phyloP scores from a whole-genome alignment of 305 asterid species.

The Solanum hybrid region DNA sequence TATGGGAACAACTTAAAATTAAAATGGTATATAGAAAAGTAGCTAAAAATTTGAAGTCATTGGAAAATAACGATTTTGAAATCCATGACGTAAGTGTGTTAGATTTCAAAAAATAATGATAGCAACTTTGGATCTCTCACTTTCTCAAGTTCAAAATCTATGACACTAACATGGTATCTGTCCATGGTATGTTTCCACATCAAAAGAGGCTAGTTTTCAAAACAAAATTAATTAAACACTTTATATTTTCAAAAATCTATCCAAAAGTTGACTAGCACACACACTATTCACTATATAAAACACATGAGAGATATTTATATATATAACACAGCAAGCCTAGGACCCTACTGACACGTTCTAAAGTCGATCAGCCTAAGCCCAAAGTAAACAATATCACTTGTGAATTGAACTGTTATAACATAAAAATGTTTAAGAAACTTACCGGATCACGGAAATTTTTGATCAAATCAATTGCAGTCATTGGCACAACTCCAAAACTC shows the following conservation, averaged over 20 bases:
- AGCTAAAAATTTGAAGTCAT: not conserved
- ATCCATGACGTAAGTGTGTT: not conserved
- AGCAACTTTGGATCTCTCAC: not conserved
- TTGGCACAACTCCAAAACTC: conserved; percentile 35
- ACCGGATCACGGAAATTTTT: not conserved
- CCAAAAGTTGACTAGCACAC: not conserved
- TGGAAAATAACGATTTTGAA: not conserved
- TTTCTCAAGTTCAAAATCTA: not conserved
- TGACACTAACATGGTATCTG: not conserved
- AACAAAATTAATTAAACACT: not conserved
- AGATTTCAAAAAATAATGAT: not conserved
- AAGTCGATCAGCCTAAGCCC: not conserved
- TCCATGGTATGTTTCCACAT: not conserved
- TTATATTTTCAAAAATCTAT: not conserved
- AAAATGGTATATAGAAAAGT: not conserved
- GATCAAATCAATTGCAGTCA: conserved; percentile 29
- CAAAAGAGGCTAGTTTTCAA: not conserved
- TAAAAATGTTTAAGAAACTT: not conserved
- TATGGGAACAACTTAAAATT: not conserved
- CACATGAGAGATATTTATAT: not conserved
- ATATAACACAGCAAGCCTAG: not conserved
- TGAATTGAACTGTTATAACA: not conserved
- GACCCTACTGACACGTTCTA: not conserved
- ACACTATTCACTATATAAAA: not conserved
- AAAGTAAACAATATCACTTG: not conserved